Evolutionary conservation across 352 stramenopile genomes (phyloP).

Genomic region (Phytopythium vexans): DNA sequence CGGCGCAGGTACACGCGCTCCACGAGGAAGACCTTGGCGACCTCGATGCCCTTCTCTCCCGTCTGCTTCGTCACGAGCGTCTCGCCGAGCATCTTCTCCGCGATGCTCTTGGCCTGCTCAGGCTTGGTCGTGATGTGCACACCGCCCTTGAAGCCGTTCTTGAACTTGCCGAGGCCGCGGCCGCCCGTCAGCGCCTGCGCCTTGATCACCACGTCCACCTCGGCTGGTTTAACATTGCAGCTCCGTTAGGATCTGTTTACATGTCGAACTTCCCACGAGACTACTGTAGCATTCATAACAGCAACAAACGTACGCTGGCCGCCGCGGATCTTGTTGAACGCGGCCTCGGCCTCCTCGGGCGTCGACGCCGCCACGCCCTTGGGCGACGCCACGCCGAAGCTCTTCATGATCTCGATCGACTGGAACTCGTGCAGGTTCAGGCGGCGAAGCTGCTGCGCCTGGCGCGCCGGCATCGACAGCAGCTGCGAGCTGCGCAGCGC

Average conservation of each 20-base stretch:
- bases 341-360: conserved; percentile 74
- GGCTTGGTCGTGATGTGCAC: conserved; percentile 95
- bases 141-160: conserved; percentile 97
- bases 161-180: conserved; percentile 94
- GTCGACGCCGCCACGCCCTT: conserved; percentile 71
- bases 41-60: conserved; percentile 81
- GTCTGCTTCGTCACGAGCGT: conserved; percentile 98
- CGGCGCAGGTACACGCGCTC: conserved; percentile 92
- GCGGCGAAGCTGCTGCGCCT: conserved; percentile 71
- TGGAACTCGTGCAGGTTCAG: conserved; percentile 95
- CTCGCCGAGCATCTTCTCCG: conserved; percentile 91
- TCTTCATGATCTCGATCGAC: conserved; percentile 93
- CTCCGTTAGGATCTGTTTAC: background rate
- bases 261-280: background rate
- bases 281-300: background rate
- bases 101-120: conserved; percentile 75
- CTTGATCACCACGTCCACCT: conserved; percentile 94
- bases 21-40: conserved; percentile 91
- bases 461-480: conserved; percentile 43
- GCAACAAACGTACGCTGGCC: conserved; percentile 49
- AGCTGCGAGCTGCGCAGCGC: conserved; percentile 45
- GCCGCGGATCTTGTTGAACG: conserved; percentile 77
- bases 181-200: conserved; percentile 96
- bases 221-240: conserved; percentile 23
- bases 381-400: conserved; percentile 77